Percentiles rank a stretch among this genome's conserved stretches.
Evolutionary conservation across 179 eudicot genomes (phyloP).

Genomic region (Beta macrorhiza): DNA sequence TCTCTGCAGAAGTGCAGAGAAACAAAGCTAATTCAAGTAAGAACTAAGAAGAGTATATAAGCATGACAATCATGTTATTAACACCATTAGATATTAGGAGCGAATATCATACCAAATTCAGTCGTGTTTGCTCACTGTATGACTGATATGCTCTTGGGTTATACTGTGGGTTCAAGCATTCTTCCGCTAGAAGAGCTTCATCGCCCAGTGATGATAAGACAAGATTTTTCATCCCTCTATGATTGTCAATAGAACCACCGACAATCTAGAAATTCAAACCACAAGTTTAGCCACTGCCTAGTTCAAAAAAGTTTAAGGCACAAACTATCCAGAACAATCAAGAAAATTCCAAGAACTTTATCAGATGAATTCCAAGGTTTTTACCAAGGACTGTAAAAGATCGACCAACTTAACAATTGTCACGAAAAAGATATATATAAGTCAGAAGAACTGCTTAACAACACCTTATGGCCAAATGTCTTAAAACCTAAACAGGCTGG

Average conservation of each 20-base stretch:
- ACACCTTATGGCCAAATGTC: constrained; percentile 40
- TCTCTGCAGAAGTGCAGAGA: constrained; percentile 42
- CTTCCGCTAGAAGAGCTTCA: constrained; percentile 72
- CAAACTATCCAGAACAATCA: too few species aligned
- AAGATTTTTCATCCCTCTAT: constrained; percentile 82
- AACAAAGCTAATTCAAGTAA: constrained; percentile 12
- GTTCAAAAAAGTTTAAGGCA: too few species aligned
- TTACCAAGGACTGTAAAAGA: background rate
- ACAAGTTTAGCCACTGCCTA: constrained; percentile 2
- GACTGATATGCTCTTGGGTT: constrained; percentile 54
- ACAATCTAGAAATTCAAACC: constrained; percentile 28
- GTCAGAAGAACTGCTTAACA: background rate
- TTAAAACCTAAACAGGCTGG: constrained; percentile 67
- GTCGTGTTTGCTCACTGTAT: constrained; percentile 75
- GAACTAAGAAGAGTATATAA: background rate
- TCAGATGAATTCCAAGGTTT: too few species aligned
- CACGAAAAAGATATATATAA: background rate
- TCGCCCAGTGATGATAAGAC: constrained; percentile 87
- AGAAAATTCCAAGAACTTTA: too few species aligned
- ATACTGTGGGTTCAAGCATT: constrained; percentile 65
- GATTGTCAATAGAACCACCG: constrained; percentile 69
- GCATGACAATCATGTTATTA: constrained; percentile 12
- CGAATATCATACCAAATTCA: constrained; percentile 62
- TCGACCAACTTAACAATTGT: background rate
- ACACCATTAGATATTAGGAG: constrained; percentile 16